Base-by-base conservation (phyloP, 2,329 filamentous ascomycete species). In the Ambrosiella xylebori region DNA sequence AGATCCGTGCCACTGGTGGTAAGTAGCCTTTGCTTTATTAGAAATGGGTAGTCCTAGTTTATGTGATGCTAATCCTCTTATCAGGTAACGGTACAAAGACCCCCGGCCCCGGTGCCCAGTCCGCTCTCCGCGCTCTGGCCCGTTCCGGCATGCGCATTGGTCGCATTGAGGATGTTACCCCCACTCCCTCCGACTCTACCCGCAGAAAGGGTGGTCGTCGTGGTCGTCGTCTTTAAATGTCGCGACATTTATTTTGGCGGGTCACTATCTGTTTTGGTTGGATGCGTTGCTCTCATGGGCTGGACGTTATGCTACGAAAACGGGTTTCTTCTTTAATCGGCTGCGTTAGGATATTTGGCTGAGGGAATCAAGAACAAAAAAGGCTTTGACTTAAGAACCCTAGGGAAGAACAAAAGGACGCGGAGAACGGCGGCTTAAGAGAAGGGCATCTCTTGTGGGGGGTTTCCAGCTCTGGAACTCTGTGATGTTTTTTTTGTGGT, bases 131-230 rank as follows among this genome's bases (percentile, higher is more conserved):
- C 74, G 94, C 93, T 69, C 86, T 98, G 67, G 93, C 93, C 73
- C 94, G 93, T 82, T 89, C 93, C 69, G 93, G 93, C 74, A 98
- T 98, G 94, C 94, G 91, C 82, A 98, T 98, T 70, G 93, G 93
- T 73, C 87, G 93, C 73, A 98, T 98, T 71, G 93, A 98, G 86
- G 93, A 98, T 74, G 93, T 98, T 65, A 98, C 94, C 69, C 93
- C 93, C 69, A 98, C 93, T 63, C 93, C 94, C 69, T 98, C 93
- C 76, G 93, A 98, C 78, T 95, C 88, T 75, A 98, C 93, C 71
- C 88, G 93, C 79, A 90, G 91, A 81, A 98, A 98, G 89, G 93
- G 93, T 81, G 93, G 93, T 96, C 90, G 93, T 78, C 91, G 93
- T 87, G 93, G 93, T 97, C 93, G 93, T 80, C 91, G 93, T 95